Conservation (phyloP, 768 basidiomycete genomes). For the Filobasidium floriforme region DNA sequence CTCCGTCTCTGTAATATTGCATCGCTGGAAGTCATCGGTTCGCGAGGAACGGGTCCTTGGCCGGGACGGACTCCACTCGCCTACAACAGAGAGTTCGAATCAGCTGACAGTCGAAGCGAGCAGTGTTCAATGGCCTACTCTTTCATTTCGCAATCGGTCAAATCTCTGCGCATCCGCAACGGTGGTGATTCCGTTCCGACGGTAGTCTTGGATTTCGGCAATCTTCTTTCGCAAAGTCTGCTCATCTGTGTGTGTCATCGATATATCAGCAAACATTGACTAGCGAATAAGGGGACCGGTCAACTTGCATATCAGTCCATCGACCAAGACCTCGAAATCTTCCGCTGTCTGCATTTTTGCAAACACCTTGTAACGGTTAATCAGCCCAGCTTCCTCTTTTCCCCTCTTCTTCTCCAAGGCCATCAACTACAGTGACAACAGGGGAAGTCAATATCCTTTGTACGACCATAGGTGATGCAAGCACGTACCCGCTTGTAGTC, state of each 20-base stretch:
- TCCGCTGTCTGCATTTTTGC: slow-evolving; percentile 80
- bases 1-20: neutral
- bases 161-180: slow-evolving; percentile 86
- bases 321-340: slow-evolving; percentile 79
- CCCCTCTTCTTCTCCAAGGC: slow-evolving; percentile 82
- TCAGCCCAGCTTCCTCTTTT: slow-evolving; percentile 83
- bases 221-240: slow-evolving; percentile 77
- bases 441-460: slow-evolving; percentile 14
- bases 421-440: slow-evolving; percentile 58
- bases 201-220: slow-evolving; percentile 81
- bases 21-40: slow-evolving; percentile 1
- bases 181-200: slow-evolving; percentile 73
- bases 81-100: neutral
- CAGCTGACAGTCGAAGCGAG: neutral
- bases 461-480: neutral
- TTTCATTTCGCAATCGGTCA: slow-evolving; percentile 62
- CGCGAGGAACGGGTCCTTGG: slow-evolving; percentile 1
- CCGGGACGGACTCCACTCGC: neutral
- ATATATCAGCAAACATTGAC: neutral
- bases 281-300: neutral
- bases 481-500: slow-evolving; percentile 82
- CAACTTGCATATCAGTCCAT: slow-evolving; percentile 78
- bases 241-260: slow-evolving; percentile 59
- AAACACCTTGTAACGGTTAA: slow-evolving; percentile 82
- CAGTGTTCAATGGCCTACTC: slow-evolving; percentile 51